Percentiles rank a stretch among this genome's conserved stretches.
These are phyloP conservation scores for Botrytis cinerea DNA, from an alignment of 2,329 filamentous ascomycete species.

Conservation along the genomic window DNA sequence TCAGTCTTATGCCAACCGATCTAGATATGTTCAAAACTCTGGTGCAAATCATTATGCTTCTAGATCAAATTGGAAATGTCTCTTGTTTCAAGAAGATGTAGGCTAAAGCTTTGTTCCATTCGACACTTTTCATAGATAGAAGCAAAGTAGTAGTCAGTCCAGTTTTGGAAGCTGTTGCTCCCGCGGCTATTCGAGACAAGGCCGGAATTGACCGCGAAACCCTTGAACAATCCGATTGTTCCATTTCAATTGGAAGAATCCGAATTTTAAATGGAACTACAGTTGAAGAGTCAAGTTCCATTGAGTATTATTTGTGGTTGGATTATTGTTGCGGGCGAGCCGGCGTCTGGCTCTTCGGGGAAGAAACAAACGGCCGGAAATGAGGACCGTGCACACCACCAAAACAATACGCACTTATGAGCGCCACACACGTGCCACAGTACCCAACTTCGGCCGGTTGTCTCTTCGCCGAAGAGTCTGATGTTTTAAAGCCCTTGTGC, in stretches of 20 bases:
- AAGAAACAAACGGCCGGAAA: too few relatives aligned
- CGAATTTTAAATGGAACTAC: neutral
- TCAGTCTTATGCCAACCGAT: neutral
- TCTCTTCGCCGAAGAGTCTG: too few relatives aligned
- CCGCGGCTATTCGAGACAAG: neutral
- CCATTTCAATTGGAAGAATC: neutral
- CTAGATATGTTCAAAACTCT: neutral
- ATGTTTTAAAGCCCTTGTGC: neutral
- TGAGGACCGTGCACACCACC: too few relatives aligned
- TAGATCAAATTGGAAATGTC: neutral
- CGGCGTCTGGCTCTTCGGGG: too few relatives aligned
- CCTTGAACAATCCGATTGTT: neutral
- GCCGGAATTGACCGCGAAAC: neutral
- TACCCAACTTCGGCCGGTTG: too few relatives aligned
- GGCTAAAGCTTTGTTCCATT: neutral
- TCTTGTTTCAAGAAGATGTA: too few relatives aligned
- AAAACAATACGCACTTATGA: too few relatives aligned
- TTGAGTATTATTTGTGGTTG: neutral
- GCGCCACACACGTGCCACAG: too few relatives aligned
- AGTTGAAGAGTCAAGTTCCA: neutral
- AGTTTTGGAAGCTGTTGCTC: neutral
- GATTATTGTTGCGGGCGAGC: neutral
- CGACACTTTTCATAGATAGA: neutral
- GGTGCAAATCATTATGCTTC: constrained; percentile 14
- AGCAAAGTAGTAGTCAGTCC: neutral